Conservation (phyloP, 1,139 yeast species). For the Scheffersomyces cryptocercus region DNA sequence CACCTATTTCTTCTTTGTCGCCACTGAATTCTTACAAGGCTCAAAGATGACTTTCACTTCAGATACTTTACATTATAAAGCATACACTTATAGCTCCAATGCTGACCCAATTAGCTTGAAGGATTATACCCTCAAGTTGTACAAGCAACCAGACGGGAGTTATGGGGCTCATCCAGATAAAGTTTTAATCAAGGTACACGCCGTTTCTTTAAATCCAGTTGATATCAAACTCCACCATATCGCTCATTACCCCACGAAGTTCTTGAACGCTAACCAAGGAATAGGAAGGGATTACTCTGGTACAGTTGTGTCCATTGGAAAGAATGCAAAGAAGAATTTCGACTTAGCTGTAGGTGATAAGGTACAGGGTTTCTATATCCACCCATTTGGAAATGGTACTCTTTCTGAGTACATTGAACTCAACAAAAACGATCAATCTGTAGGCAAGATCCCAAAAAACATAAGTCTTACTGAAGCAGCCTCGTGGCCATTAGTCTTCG, state of each 20-base stretch:
- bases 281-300: conserved; percentile 76
- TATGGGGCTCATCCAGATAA: conserved; percentile 40
- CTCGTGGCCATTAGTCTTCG: conserved; percentile 56
- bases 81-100: conserved; percentile 16
- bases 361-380: conserved; percentile 57
- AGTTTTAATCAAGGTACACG: conserved; percentile 57
- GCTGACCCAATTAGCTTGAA: conserved; percentile 12
- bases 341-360: conserved; percentile 59
- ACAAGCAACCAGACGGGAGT: conserved; percentile 32
- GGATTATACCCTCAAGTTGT: conserved; percentile 19
- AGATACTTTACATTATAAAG: conserved; percentile 15
- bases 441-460: conserved; percentile 48
- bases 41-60: conserved; percentile 15
- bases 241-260: conserved; percentile 21
- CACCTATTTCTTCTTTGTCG: too few species aligned
- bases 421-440: conserved; percentile 36
- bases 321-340: conserved; percentile 24
- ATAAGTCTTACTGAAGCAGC: conserved; percentile 58
- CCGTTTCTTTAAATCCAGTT: conserved; percentile 68
- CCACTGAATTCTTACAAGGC: too few species aligned
- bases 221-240: conserved; percentile 54
- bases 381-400: conserved; percentile 52
- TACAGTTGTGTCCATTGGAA: conserved; percentile 58
- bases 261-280: conserved; percentile 45
- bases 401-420: conserved; percentile 43